These are phyloP conservation scores for Rhododendron ovatum DNA, from an alignment of 148 eudicot genomes.

Conservation along the genomic window DNA sequence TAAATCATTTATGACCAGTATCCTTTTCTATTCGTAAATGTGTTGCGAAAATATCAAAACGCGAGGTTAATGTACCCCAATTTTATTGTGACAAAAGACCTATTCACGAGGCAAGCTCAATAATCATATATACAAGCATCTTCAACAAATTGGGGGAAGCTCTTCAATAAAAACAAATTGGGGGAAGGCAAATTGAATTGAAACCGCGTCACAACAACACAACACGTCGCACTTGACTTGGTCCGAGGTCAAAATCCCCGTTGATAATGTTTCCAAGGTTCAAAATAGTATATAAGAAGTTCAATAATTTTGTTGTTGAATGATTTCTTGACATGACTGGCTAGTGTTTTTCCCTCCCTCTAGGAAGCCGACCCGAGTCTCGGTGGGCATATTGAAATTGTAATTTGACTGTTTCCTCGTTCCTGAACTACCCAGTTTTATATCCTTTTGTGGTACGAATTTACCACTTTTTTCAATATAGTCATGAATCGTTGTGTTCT, in stretches of 20 bases:
- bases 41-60: too few relatives aligned
- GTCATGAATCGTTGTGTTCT: background rate
- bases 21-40: too few relatives aligned
- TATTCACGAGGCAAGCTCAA: background rate
- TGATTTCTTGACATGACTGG: background rate
- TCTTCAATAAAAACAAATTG: too few relatives aligned
- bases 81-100: background rate
- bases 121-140: background rate
- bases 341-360: background rate
- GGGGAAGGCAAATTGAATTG: background rate
- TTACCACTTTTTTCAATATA: background rate
- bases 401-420: background rate
- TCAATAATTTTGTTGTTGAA: background rate
- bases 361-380: background rate
- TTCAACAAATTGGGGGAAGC: background rate
- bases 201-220: background rate
- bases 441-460: background rate
- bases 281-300: background rate
- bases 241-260: background rate
- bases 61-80: too few relatives aligned
- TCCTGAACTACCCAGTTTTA: background rate
- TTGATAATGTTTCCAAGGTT: background rate
- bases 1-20: too few relatives aligned
- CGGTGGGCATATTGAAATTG: background rate
- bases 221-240: background rate